Base-by-base conservation (phyloP, 2,329 filamentous ascomycete species). In the Aspergillaceae sp. region DNA sequence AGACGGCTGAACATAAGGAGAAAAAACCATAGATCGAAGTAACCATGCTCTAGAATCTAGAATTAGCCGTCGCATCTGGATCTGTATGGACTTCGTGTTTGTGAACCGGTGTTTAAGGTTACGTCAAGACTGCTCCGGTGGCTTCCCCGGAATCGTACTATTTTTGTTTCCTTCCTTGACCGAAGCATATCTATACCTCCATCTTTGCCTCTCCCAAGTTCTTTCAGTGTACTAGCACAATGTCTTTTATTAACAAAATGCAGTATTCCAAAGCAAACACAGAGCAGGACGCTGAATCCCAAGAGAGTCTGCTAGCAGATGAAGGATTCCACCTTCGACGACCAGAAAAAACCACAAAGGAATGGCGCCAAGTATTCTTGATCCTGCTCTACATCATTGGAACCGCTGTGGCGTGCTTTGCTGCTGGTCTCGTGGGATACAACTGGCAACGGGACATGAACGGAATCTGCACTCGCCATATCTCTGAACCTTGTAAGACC, bases 401-500 rank as follows among this genome's bases (percentile, higher is more conserved):
- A 7, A 40, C 52, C 2, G 34, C 28, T 3, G 11, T 53, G 0
- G 40, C 52, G 5, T 50, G 59, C 2, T 35, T 57, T 5, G 7
- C 54, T 5, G 45, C 54, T 0, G 36, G 47, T 5, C 44, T 53
- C 2, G 38, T 53, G 0, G 44, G 59, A 4, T 57, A 57, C 11
- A 52, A 51, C 29, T 48, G 56, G 51, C 41, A 54, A 4, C 55
- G 53, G 2, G 51, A 61, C 33, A 29, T 55, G 9, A 51, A 62
- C 32, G 40, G 48, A 7, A 34, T 53, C 2, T 41, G 40, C 10
- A 30, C 40, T 4, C 10, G 10, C n/a, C 40, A 41, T 11, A 11
- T 55, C 7, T 54, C 57, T 3, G 50, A 59, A 28, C 56, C 56
- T 32, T 62, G 60, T 60, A 50, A 40, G 54, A 42, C n/a, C 34